Evolutionary conservation across 2,329 filamentous ascomycete species (phyloP).

Genomic region (Calcarisporium arbuscula): DNA sequence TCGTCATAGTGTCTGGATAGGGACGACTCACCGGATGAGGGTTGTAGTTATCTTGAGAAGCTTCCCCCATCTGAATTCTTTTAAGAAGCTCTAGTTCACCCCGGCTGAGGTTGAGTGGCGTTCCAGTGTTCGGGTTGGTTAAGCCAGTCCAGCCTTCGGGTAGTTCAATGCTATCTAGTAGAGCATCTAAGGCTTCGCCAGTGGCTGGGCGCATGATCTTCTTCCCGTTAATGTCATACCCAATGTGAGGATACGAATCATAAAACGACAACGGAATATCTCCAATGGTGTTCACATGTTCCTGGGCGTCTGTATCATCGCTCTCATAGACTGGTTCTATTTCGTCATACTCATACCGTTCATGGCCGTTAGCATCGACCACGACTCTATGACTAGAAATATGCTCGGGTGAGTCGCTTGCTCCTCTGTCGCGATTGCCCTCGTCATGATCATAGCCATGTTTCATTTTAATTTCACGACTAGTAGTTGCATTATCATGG

Average conservation of each 20-base stretch:
- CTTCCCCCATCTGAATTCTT: slow-evolving; percentile 82
- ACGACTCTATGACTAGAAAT: slow-evolving; percentile 54
- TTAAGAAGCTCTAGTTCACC: slow-evolving; percentile 86
- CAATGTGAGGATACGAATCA: slow-evolving; percentile 95
- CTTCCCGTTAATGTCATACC: slow-evolving; percentile 98
- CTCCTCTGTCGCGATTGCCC: not conserved
- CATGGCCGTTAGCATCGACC: slow-evolving; percentile 83
- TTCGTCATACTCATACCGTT: slow-evolving; percentile 87
- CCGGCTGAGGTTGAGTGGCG: slow-evolving; percentile 78
- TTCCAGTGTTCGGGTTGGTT: slow-evolving; percentile 89
- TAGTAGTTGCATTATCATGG: too few species aligned
- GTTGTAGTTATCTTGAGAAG: slow-evolving; percentile 82
- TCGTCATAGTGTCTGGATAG: not conserved
- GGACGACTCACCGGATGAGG: slow-evolving; percentile 66
- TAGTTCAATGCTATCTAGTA: slow-evolving; percentile 93
- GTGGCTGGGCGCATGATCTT: slow-evolving; percentile 94
- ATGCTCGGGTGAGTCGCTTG: slow-evolving; percentile 17
- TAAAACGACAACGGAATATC: slow-evolving; percentile 93
- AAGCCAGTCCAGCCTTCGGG: slow-evolving; percentile 96
- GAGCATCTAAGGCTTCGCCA: slow-evolving; percentile 84
- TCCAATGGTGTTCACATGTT: slow-evolving; percentile 83
- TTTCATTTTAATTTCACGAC: too few species aligned
- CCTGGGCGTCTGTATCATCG: slow-evolving; percentile 81
- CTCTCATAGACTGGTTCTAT: slow-evolving; percentile 94
- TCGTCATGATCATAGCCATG: too few species aligned